A percentile compares a stretch with the other conserved stretches of the same genome.
Evolutionary conservation across 257 asterid species (phyloP).

Genomic region (Echium plantagineum): DNA sequence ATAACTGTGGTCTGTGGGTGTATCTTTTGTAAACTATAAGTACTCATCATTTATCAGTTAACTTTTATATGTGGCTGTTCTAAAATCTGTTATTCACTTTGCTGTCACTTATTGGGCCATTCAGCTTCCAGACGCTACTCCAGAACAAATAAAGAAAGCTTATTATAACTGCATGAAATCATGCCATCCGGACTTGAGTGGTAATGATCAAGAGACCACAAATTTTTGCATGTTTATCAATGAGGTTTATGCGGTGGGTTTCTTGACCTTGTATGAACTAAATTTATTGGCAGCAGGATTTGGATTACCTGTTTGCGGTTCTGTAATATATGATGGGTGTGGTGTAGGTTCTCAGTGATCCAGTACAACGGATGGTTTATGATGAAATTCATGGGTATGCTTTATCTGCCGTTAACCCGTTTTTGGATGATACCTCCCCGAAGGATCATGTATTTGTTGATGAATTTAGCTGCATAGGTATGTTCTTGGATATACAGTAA

Average conservation of each 20-base stretch:
- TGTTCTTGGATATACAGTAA: background rate
- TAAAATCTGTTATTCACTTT: too few species aligned
- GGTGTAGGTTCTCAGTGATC: slow-evolving; percentile 91
- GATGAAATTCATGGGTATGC: slow-evolving; percentile 96
- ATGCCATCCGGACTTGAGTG: slow-evolving; percentile 98
- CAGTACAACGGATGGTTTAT: slow-evolving; percentile 83
- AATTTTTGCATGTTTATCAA: slow-evolving; percentile 93
- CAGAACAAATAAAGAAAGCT: slow-evolving; percentile 86
- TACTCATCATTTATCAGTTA: background rate
- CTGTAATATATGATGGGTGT: slow-evolving; percentile 8
- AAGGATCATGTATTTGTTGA: slow-evolving; percentile 89
- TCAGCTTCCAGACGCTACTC: slow-evolving; percentile 95
- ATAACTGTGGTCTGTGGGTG: background rate
- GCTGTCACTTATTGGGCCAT: slow-evolving; percentile 1
- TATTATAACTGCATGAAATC: slow-evolving; percentile 94
- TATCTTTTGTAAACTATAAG: background rate
- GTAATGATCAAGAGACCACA: slow-evolving; percentile 77
- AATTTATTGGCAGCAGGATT: background rate
- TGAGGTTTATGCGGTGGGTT: slow-evolving; percentile 75
- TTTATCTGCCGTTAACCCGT: slow-evolving; percentile 79
- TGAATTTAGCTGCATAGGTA: slow-evolving; percentile 99
- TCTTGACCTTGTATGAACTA: background rate
- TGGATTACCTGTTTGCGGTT: background rate
- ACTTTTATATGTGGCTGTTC: background rate
- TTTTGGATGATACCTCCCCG: slow-evolving; percentile 59